Percentiles rank a stretch among this genome's conserved stretches.
Conservation (phyloP, 805 yeast genomes). For the Debaryomyces prosopidis region DNA sequence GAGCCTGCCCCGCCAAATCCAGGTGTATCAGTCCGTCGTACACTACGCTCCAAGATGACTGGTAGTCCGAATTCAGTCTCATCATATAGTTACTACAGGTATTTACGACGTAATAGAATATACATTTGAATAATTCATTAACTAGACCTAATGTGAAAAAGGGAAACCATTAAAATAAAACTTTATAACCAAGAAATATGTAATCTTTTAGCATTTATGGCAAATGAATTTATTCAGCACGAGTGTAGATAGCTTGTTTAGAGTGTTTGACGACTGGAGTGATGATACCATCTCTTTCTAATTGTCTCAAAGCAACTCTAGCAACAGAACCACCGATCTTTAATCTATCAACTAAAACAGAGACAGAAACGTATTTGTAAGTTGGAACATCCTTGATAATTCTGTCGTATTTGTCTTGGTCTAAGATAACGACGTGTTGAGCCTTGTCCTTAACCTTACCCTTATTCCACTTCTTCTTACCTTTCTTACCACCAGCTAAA, state of each 20-base stretch:
- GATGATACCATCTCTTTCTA: slow-evolving; percentile 93
- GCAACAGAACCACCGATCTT: slow-evolving; percentile 99
- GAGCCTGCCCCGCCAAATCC: not conserved
- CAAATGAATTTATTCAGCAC: slow-evolving; percentile 48
- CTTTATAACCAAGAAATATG: slow-evolving; percentile 2
- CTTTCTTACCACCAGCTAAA: slow-evolving; percentile 99
- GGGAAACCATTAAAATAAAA: slow-evolving; percentile 5
- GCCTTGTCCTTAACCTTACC: slow-evolving; percentile 99
- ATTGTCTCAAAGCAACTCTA: slow-evolving; percentile 95
- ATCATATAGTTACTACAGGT: not conserved
- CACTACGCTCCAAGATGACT: too few relatives aligned
- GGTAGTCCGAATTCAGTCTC: too few relatives aligned
- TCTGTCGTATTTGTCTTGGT: slow-evolving; percentile 99
- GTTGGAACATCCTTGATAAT: slow-evolving; percentile 99
- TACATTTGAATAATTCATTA: slow-evolving; percentile 9
- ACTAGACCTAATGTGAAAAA: slow-evolving; percentile 4
- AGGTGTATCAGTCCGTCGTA: too few relatives aligned
- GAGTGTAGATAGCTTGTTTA: slow-evolving; percentile 94
- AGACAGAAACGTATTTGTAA: slow-evolving; percentile 96
- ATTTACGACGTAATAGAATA: slow-evolving; percentile 4
- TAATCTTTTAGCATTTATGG: slow-evolving; percentile 3
- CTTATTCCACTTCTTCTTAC: slow-evolving; percentile 99
- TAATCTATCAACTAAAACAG: slow-evolving; percentile 98
- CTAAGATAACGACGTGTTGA: slow-evolving; percentile 94
- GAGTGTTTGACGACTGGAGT: slow-evolving; percentile 93